phyloP scores from a whole-genome alignment of 1,139 yeast species.

The Suhomyces chickasaworum region DNA sequence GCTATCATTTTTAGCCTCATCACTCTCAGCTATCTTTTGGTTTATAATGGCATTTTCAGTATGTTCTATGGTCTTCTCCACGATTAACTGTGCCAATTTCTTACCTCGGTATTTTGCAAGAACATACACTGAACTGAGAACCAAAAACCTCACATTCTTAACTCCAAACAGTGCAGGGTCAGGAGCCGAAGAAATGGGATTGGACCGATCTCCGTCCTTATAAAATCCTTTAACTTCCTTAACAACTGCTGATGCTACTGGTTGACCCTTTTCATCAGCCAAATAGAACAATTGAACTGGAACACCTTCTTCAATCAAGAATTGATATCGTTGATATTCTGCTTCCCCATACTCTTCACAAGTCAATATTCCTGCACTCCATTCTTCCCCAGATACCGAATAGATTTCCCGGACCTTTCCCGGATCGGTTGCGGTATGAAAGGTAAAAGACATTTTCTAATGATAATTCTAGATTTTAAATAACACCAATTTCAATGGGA shows the following conservation, averaged over 20 bases:
- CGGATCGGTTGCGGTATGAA: conserved; percentile 31
- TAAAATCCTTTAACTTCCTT: conserved; percentile 31
- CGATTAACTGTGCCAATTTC: conserved; percentile 35
- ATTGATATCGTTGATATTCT: conserved; percentile 20
- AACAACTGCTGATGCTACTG: conserved; percentile 33
- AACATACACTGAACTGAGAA: conserved; percentile 35
- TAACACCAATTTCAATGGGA: too few species aligned
- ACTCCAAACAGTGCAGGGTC: conserved; percentile 40
- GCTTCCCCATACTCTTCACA: conserved; percentile 31
- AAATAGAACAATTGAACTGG: conserved; percentile 29
- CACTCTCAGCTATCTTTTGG: conserved; percentile 27
- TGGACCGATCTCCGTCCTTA: conserved; percentile 34
- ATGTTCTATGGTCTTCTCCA: conserved; percentile 32
- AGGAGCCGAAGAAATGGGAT: conserved; percentile 34
- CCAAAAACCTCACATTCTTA: conserved; percentile 29
- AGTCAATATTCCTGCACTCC: conserved; percentile 29
- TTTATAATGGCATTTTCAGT: conserved; percentile 36
- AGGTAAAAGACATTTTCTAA: conserved; percentile 13
- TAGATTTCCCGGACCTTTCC: conserved; percentile 30
- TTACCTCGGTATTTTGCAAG: conserved; percentile 28
- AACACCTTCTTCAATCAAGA: conserved; percentile 19
- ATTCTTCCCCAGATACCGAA: conserved; percentile 31
- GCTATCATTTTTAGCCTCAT: conserved; percentile 26
- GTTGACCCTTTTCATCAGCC: conserved; percentile 29
- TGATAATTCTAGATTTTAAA: too few species aligned